Evolutionary conservation across 768 basidiomycete species (phyloP).

Genomic region (Peribolospora kevripleyi): DNA sequence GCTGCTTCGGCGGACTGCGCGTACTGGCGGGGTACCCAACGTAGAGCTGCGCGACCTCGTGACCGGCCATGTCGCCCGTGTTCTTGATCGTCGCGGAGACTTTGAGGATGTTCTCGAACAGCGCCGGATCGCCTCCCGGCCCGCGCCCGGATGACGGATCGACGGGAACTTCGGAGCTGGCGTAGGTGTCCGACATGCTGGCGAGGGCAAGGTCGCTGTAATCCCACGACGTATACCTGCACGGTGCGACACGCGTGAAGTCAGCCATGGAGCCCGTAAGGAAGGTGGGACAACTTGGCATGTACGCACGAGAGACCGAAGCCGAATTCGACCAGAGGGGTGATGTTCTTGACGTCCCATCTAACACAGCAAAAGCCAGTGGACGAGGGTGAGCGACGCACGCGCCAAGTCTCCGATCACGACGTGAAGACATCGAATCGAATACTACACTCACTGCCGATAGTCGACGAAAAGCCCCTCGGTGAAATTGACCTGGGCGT

Average conservation of each 20-base stretch:
- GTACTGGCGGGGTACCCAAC: slow-evolving; percentile 15
- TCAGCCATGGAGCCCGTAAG: background rate
- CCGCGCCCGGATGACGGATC: slow-evolving; percentile 19
- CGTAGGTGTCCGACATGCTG: slow-evolving; percentile 9
- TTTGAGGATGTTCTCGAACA: slow-evolving; percentile 18
- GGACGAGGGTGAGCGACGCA: background rate
- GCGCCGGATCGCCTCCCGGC: slow-evolving; percentile 3
- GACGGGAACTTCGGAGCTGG: slow-evolving; percentile 15
- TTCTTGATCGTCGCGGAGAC: slow-evolving; percentile 18
- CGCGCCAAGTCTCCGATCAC: slow-evolving; percentile 8
- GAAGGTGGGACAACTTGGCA: background rate
- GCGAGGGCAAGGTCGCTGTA: slow-evolving; percentile 10
- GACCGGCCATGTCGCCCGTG: slow-evolving; percentile 17
- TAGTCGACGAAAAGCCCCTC: slow-evolving; percentile 15
- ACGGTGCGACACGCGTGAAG: background rate
- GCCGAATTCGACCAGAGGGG: slow-evolving; percentile 14
- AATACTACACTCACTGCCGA: slow-evolving; percentile 17
- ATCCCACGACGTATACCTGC: slow-evolving; percentile 17
- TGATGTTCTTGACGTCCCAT: background rate
- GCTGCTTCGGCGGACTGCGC: slow-evolving; percentile 17
- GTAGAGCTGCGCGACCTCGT: slow-evolving; percentile 21
- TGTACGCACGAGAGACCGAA: slow-evolving; percentile 12
- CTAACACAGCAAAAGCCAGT: background rate
- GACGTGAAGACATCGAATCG: slow-evolving; percentile 15
- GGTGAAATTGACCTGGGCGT: slow-evolving; percentile 15